Conservation (phyloP, 2,329 filamentous ascomycete species). For the Dothistroma pini region DNA sequence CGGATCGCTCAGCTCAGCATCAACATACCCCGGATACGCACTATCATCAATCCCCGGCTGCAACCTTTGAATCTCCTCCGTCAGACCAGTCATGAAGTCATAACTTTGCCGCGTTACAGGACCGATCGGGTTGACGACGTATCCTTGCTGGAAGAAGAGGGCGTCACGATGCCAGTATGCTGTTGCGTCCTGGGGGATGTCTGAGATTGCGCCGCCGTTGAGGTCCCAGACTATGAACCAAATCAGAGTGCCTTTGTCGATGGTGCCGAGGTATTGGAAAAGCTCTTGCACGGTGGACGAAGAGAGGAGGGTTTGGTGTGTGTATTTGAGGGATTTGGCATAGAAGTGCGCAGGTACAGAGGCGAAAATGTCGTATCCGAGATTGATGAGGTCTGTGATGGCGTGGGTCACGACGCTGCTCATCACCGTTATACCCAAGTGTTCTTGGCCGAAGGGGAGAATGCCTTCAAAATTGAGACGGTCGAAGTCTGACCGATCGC, state of each 20-base stretch:
- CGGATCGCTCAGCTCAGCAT: constrained; percentile 31
- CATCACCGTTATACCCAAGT: constrained; percentile 9
- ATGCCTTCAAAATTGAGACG: constrained; percentile 13
- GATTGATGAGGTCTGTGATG: constrained; percentile 11
- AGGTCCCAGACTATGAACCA: constrained; percentile 25
- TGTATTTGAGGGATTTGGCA: constrained; percentile 17
- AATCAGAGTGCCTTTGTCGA: constrained; percentile 13
- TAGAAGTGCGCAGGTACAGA: constrained; percentile 24
- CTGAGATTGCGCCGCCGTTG: constrained; percentile 17
- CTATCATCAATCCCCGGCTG: constrained; percentile 16
- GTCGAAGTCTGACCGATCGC: constrained; percentile 18
- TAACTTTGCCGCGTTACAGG: constrained; percentile 9
- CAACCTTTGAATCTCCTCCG: constrained; percentile 11
- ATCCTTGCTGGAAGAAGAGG: constrained; percentile 19
- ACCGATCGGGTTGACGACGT: constrained; percentile 14
- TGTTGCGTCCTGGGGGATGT: constrained; percentile 17
- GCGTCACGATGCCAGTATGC: constrained; percentile 25
- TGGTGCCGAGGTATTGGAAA: constrained; percentile 20
- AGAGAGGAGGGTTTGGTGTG: constrained; percentile 12
- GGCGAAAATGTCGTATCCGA: constrained; percentile 15
- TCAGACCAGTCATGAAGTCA: constrained; percentile 17
- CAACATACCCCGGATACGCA: constrained; percentile 25
- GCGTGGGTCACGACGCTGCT: constrained; percentile 14
- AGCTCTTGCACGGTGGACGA: constrained; percentile 20
- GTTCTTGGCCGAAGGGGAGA: constrained; percentile 10